Evolutionary conservation across 805 yeast genomes (phyloP).

Genomic region (Hanseniaspora valbyensis): DNA sequence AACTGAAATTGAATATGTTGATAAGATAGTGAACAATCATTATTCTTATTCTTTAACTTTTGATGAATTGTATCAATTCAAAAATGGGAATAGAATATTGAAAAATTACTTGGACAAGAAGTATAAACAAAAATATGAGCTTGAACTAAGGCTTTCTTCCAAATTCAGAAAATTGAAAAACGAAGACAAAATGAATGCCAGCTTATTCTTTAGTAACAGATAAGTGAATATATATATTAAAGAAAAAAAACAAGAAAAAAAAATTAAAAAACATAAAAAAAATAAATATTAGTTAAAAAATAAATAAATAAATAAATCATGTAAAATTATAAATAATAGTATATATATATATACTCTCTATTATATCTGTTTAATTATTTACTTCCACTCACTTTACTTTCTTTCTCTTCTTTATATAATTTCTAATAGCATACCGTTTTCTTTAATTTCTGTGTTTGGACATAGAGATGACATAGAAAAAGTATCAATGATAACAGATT

Average conservation of each 20-base stretch:
- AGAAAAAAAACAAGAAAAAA: too few relatives aligned
- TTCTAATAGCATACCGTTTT: conserved; percentile 7
- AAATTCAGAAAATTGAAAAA: conserved; percentile 28
- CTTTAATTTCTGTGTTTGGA: neutral
- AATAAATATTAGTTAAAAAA: too few relatives aligned
- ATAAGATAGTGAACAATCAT: conserved; percentile 29
- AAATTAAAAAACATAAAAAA: too few relatives aligned
- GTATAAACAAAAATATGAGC: conserved; percentile 35
- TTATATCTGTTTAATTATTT: too few relatives aligned
- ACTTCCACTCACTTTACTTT: too few relatives aligned
- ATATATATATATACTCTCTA: neutral
- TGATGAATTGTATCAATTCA: conserved; percentile 33
- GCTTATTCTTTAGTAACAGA: conserved; percentile 8
- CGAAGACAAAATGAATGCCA: conserved; percentile 5
- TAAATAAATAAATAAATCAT: too few relatives aligned
- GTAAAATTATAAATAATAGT: too few relatives aligned
- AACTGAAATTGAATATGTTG: conserved; percentile 32
- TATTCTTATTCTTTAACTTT: conserved; percentile 25
- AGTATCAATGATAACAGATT: neutral
- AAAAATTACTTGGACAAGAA: conserved; percentile 34
- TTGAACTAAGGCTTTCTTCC: conserved; percentile 33
- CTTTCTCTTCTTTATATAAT: neutral
- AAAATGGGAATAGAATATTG: conserved; percentile 30
- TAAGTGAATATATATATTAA: neutral
- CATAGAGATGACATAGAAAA: conserved; percentile 7